Base-by-base conservation (phyloP, 257 asterid species). In the Thymus quinquecostatus region DNA sequence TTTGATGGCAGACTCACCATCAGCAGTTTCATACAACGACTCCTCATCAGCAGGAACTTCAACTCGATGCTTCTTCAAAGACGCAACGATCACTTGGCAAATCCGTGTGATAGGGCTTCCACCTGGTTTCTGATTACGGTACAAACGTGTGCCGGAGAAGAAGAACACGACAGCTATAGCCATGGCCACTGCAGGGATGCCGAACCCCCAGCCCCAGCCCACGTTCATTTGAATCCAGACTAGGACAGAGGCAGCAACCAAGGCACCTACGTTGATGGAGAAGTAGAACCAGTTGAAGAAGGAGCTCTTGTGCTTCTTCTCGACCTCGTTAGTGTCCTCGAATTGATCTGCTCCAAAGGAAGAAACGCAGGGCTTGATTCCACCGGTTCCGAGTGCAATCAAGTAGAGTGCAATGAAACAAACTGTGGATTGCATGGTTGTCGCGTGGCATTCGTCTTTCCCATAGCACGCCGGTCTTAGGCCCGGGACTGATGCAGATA, bases 201-300 rank as follows among this genome's bases (percentile, higher is more conserved):
- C 81, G 1, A 77, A 77, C 13, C 81, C 81, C 81, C 81, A 77
- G 0, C 40, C 14, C 81, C 81, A 77, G 14, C 81, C 81, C 1
- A 77, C 81, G 11, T 77, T 48, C 60, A 60, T 57, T 71, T 77
- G 81, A 13, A 77, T 12, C 73, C 73, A 77, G 27, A 71, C 77
- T 3, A 77, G 81, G 54, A 77, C 81, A 0, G 81, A 71, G 32
- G 70, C 1, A 40, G 81, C 81, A 27, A 77, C 2, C 11, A 77
- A 34, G 36, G 81, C 81, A 6, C 81, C 81, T 1, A 71, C 27
- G 36, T 77, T 77, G 82, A 85, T 84, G 5, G 91, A 85, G 60
- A 89, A 83, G 71, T 89, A 89, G 75, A 89, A 85, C 91, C 91
- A 87, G 48, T 85, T 87, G 64, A 89, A 89, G 82, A 89, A 87